phyloP scores from a whole-genome alignment of 352 stramenopile genomes.

The Paralagenidium karlingii region DNA sequence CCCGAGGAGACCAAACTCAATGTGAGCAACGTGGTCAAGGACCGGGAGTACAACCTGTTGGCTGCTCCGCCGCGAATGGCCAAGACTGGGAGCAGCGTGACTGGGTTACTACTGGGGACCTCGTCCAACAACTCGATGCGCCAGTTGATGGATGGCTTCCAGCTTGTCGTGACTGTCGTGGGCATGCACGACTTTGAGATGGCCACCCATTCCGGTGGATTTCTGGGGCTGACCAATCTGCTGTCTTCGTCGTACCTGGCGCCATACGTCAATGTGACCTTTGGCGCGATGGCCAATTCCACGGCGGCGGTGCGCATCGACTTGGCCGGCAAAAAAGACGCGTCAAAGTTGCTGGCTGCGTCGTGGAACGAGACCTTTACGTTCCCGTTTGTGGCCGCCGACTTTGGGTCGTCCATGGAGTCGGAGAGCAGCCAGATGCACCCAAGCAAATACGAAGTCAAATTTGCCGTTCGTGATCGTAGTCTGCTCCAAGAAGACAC shows the following conservation, averaged over 20 bases:
- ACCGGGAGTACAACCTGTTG: conserved; percentile 66
- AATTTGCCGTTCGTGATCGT: too few species aligned
- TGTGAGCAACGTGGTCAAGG: conserved; percentile 52
- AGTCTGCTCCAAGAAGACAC: too few species aligned
- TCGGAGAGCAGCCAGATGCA: too few species aligned
- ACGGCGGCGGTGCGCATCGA: conserved; percentile 64
- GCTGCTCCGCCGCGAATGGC: too few species aligned
- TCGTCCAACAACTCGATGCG: conserved; percentile 9
- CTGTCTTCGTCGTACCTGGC: conserved; percentile 65
- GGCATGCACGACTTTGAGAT: conserved; percentile 43
- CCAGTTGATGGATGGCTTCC: conserved; percentile 29
- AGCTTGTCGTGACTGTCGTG: conserved; percentile 59
- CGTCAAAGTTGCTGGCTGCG: conserved; percentile 20
- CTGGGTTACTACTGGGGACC: conserved; percentile 11
- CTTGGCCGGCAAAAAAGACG: conserved; percentile 35
- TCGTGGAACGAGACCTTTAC: conserved; percentile 78
- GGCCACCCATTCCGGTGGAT: conserved; percentile 39
- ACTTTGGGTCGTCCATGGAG: too few species aligned
- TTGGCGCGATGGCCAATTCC: conserved; percentile 47
- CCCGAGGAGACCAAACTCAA: conserved; percentile 73
- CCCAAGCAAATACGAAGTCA: too few species aligned
- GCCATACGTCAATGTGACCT: conserved; percentile 64
- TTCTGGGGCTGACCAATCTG: conserved; percentile 59
- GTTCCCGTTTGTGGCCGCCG: conserved; percentile 53
- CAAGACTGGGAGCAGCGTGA: conserved; percentile 19